These are phyloP conservation scores for Stephanodiscus triporus DNA, from an alignment of 108 stramenopile genomes.

Conservation along the genomic window DNA sequence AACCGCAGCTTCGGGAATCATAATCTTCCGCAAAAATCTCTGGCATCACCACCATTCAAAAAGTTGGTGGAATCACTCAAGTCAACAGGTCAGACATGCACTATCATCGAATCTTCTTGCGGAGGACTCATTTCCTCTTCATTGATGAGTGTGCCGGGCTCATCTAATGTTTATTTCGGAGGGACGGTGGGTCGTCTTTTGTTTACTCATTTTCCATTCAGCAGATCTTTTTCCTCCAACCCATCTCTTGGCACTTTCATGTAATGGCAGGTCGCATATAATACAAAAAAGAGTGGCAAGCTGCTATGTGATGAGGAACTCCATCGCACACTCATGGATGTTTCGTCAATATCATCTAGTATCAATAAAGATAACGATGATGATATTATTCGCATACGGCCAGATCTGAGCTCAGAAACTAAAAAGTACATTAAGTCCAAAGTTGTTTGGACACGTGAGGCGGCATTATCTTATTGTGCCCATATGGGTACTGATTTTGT, in stretches of 20 bases:
- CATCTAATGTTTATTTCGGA: conserved; percentile 73
- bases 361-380: conserved; percentile 9
- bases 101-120: conserved; percentile 76
- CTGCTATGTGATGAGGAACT: conserved; percentile 57
- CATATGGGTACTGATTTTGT: conserved; percentile 29
- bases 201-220: background rate
- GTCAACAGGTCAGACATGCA: conserved; percentile 54
- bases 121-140: conserved; percentile 76
- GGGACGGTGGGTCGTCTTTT: conserved; percentile 49
- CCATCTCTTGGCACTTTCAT: background rate
- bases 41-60: conserved; percentile 52
- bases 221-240: background rate
- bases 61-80: conserved; percentile 64
- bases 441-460: conserved; percentile 64
- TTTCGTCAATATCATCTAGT: background rate
- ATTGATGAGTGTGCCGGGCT: conserved; percentile 72
- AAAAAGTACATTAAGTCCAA: conserved; percentile 70
- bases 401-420: conserved; percentile 39
- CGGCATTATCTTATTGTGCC: conserved; percentile 67
- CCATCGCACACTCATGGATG: conserved; percentile 43
- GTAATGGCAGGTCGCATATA: conserved; percentile 54
- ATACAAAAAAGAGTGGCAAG: conserved; percentile 54
- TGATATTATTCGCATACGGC: background rate
- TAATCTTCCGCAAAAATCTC: conserved; percentile 11
- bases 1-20: background rate